phyloP scores from a whole-genome alignment of 1,284 basidiomycete species.

The Pseudozyma flocculosa region DNA sequence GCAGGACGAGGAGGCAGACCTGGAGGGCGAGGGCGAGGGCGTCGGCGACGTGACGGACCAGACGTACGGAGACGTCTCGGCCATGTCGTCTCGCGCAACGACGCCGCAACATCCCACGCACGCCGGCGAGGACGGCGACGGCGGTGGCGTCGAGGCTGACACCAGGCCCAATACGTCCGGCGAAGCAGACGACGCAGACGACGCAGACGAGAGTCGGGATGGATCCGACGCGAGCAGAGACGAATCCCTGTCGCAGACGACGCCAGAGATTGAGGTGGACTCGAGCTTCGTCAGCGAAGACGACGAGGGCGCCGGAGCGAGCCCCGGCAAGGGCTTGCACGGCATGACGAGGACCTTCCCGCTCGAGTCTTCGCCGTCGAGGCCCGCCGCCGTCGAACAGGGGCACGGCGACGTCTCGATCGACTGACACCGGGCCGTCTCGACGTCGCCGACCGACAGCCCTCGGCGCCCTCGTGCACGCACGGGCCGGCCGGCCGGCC shows the following conservation, averaged over 20 bases:
- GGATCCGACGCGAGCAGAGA: neutral
- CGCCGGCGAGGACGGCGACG: too few relatives aligned
- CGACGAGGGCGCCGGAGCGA: too few relatives aligned
- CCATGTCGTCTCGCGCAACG: too few relatives aligned
- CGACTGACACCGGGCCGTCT: too few relatives aligned
- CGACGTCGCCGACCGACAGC: too few relatives aligned
- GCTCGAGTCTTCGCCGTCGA: neutral
- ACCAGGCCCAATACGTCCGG: neutral
- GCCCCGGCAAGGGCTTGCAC: neutral
- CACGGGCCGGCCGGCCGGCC: too few relatives aligned
- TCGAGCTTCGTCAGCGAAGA: neutral
- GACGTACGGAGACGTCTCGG: neutral
- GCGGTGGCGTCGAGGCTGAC: too few relatives aligned
- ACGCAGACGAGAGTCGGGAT: neutral
- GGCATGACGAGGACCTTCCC: neutral
- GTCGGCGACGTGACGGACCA: neutral
- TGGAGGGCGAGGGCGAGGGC: neutral
- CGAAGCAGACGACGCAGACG: neutral
- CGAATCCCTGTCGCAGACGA: neutral
- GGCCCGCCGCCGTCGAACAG: too few relatives aligned
- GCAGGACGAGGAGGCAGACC: neutral
- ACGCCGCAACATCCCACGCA: too few relatives aligned
- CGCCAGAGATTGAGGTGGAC: neutral
- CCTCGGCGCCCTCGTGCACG: too few relatives aligned
- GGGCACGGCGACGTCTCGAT: neutral